Percentiles rank a stretch among this genome's conserved stretches.
Conservation (phyloP, 2,329 filamentous ascomycete genomes). For the Colletotrichum camelliae region DNA sequence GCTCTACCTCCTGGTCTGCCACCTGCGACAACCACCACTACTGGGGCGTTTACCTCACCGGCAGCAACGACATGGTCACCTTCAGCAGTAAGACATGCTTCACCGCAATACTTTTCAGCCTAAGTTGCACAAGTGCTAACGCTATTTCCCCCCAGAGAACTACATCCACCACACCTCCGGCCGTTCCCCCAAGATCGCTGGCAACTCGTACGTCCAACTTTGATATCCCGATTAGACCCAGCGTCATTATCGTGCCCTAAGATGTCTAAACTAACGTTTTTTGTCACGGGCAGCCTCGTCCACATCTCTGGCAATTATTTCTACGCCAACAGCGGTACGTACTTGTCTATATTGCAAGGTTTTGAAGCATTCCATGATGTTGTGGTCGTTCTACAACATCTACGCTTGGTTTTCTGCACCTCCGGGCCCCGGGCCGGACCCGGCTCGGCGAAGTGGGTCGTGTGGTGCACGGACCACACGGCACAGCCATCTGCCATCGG, state of each 20-base stretch:
- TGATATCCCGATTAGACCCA: neutral
- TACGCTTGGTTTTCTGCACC: neutral
- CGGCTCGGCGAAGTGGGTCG: neutral
- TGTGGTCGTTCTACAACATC: no score
- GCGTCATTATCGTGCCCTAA: neutral
- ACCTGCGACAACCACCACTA: constrained; percentile 65
- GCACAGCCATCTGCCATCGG: neutral
- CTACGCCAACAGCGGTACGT: neutral
- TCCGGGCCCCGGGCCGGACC: neutral
- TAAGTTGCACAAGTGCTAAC: neutral
- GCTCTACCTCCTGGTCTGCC: constrained; percentile 57
- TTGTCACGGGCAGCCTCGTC: neutral
- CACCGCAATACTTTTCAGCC: neutral
- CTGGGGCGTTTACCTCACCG: constrained; percentile 64
- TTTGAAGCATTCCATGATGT: neutral
- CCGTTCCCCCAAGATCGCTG: constrained; percentile 61
- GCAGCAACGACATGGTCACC: constrained; percentile 61
- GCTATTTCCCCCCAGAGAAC: constrained; percentile 40
- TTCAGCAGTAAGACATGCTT: constrained; percentile 42
- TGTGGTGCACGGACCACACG: neutral
- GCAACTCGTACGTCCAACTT: constrained; percentile 45
- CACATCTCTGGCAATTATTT: neutral
- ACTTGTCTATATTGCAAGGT: neutral
- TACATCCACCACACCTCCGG: constrained; percentile 65
- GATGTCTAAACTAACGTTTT: neutral